Evolutionary conservation across 176 grass and related monocot genomes (phyloP).

Genomic region (Stipa capillata): DNA sequence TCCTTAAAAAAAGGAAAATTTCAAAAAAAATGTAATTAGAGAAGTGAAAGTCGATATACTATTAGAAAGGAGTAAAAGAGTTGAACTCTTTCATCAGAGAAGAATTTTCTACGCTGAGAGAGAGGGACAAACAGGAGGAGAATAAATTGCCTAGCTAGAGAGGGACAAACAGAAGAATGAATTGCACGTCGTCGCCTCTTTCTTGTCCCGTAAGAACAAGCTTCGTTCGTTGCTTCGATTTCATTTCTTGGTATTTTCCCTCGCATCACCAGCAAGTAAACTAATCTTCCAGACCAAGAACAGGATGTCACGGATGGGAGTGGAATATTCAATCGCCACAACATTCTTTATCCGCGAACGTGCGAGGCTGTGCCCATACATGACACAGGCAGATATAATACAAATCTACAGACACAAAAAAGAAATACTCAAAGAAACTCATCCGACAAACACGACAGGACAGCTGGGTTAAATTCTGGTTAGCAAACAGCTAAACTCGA

Average conservation of each 20-base stretch:
- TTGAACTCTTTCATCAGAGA: background rate
- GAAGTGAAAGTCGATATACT: background rate
- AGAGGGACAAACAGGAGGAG: background rate
- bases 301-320: background rate
- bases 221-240: background rate
- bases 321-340: background rate
- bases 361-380: background rate
- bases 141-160: too few relatives aligned
- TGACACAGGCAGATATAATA: background rate
- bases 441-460: conserved; percentile 10
- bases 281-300: background rate
- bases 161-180: too few relatives aligned
- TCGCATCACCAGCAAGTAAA: background rate
- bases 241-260: background rate
- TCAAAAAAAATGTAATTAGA: background rate
- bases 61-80: background rate
- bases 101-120: background rate
- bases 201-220: background rate
- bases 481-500: conserved; percentile 8
- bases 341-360: conserved; percentile 14
- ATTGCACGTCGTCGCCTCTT: background rate
- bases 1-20: background rate
- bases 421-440: background rate
- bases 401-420: background rate
- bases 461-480: background rate